Base-by-base conservation (phyloP, 2,329 filamentous ascomycete species). In the Xylariaceae sp. region DNA sequence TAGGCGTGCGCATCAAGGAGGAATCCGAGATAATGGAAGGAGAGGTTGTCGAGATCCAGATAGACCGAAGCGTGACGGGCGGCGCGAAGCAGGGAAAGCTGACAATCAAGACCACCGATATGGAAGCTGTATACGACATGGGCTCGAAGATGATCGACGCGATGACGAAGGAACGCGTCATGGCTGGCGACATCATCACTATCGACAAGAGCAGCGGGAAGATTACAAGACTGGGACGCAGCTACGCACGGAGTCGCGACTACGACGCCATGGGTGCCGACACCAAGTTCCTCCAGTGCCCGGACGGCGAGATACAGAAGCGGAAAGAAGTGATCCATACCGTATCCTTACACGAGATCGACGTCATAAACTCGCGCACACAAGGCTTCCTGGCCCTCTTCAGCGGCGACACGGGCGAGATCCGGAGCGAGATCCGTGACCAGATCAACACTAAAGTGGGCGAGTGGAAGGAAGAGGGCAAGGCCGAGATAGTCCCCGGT, bases 101-200 rank as follows among this genome's bases (percentile, higher is more conserved):
- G 50, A 98, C 92, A 14, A 95, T 98, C 70, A 98, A 98, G 70
- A 98, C 92, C 9, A 97, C 90, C 42, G 92, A 98, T 64, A 98
- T 98, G 92, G 92, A 98, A 67, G 95, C 92, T 9, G 86, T 98
- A 51, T 98, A 97, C 69, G 92, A 98, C 59, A 96, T 98, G 89
- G 92, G 92, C 50, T 90, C 85, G 52, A 97, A 97, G 69, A 97
- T 98, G 92, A 98, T 98, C 52, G 92, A 98, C 61, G 88, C 88
- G 50, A 96, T 98, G 88, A 96, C 89, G 52, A 97, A 97, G 68
- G 92, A 98, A 71, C 90, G 94, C 56, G 88, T 98, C 50, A 95
- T 97, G 83, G 92, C 92, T 4, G 92, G 92, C 54, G 92, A 98
- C 62, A 92, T 98, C 52, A 94, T 98, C 56, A 94, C 87, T 41